Evolutionary conservation across 306 rosid genomes (phyloP).

Genomic region (Lithocarpus polystachyus): DNA sequence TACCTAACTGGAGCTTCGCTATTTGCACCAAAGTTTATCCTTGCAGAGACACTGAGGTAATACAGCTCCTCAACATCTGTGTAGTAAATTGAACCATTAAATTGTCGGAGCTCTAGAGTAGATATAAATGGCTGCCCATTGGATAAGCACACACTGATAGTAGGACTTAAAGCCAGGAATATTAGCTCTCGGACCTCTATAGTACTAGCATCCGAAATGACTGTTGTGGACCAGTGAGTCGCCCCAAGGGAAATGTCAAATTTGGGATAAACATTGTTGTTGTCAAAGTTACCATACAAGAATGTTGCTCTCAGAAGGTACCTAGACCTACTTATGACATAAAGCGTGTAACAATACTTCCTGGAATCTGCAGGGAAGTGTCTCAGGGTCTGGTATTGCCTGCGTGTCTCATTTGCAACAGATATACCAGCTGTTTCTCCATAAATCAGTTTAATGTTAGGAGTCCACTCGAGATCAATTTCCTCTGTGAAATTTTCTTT

Average conservation of each 20-base stretch:
- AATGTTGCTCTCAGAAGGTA: constrained; percentile 83
- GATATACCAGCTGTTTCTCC: constrained; percentile 62
- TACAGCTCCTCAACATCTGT: constrained; percentile 55
- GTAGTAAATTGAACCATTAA: constrained; percentile 82
- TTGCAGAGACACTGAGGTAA: constrained; percentile 94
- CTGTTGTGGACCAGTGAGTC: constrained; percentile 88
- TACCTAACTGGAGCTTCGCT: constrained; percentile 79
- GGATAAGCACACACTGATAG: constrained; percentile 81
- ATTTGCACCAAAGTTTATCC: constrained; percentile 94
- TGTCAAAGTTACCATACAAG: constrained; percentile 92
- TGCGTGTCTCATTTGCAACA: constrained; percentile 66
- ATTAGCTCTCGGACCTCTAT: constrained; percentile 71
- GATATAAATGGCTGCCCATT: constrained; percentile 97
- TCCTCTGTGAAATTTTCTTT: constrained; percentile 58
- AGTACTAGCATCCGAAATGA: constrained; percentile 73
- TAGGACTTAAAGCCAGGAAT: constrained; percentile 74
- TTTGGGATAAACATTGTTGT: constrained; percentile 81
- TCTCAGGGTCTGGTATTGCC: constrained; percentile 67
- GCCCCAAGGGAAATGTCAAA: constrained; percentile 92
- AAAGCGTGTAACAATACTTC: constrained; percentile 82
- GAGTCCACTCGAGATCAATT: constrained; percentile 78
- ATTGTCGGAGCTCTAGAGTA: constrained; percentile 92
- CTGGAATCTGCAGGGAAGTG: constrained; percentile 86
- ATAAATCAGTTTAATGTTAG: constrained; percentile 45
- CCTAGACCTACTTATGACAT: constrained; percentile 81